Base-by-base conservation (phyloP, 2,329 filamentous ascomycete genomes). In the Paraphaeosphaeria minitans region DNA sequence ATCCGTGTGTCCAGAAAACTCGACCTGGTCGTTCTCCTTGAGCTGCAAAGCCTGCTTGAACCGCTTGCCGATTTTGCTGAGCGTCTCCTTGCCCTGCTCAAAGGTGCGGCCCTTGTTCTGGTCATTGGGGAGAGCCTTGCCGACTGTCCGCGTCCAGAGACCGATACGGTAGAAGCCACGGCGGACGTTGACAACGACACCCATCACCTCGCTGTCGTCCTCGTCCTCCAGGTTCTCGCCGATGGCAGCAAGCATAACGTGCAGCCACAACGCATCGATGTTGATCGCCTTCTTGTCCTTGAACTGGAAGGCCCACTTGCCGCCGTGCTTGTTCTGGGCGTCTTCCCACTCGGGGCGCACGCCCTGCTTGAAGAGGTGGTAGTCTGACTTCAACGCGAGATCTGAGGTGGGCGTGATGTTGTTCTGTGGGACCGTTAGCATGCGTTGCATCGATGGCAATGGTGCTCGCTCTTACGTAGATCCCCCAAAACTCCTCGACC, bases 281-380 rank as follows among this genome's bases (percentile, higher is more conserved):
- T 94, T 91, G 77, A 97, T 86, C 67, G 84, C 87, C 74, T 91
- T 89, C 87, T 97, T 97, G 71, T 97, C 92, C 84, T 96, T 96
- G 88, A 97, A 97, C 74, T 92, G 90, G 82, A 96, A 98, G 27
- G 94, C 93, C 95, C 95, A 99, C 82, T 97, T 97, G 81, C 95
- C 95, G 70, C 95, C 95, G 78, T 98, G 93, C 86, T 98, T 99
- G 84, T 99, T 99, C 83, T 98, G 93, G 27, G 87, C 85, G 77
- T 99, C 95, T 80, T 99, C 95, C 95, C 95, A 99, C 81, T 99
- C 96, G 37, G 95, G 95, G 65, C 95, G 92, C 63, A 99, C 92
- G 66, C 93, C 93, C 71, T 89, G 90, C 85, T 99, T 99, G 90
- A 99, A 99, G 46, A 99, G 90, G 77, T 99, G 96, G 82, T 99